These are phyloP conservation scores for Hsuehochloa calcarea DNA, from an alignment of 176 grass and related monocot genomes.

Conservation along the genomic window DNA sequence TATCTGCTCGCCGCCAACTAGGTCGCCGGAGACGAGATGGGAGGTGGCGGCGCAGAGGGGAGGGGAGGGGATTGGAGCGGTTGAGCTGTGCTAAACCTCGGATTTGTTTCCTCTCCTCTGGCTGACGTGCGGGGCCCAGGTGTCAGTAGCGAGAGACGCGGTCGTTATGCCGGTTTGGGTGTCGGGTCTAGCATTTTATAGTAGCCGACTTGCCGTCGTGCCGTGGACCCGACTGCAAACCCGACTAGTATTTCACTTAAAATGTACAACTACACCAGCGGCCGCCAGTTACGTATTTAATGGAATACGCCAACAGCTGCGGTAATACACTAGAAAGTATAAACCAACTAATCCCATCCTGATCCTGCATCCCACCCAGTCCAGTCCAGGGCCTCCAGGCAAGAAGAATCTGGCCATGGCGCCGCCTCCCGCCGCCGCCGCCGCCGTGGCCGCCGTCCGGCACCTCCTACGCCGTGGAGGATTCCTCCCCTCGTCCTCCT, in stretches of 20 bases:
- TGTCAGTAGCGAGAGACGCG: neutral
- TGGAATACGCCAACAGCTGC: neutral
- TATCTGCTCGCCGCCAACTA: neutral
- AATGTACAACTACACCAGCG: too few relatives aligned
- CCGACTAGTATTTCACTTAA: neutral
- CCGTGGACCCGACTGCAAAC: neutral
- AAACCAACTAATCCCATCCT: too few relatives aligned
- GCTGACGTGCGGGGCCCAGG: neutral
- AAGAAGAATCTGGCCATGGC: slow-evolving; percentile 43
- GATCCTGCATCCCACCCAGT: neutral
- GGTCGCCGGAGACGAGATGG: neutral
- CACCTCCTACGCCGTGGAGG: neutral
- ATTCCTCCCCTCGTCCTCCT: slow-evolving; percentile 1
- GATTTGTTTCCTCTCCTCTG: neutral
- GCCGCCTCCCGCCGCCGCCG: neutral
- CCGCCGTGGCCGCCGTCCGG: neutral
- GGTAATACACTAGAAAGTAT: too few relatives aligned
- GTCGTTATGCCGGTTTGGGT: neutral
- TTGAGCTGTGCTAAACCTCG: neutral
- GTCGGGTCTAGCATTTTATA: neutral
- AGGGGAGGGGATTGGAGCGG: neutral
- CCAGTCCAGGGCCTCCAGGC: neutral
- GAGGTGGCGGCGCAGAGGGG: slow-evolving; percentile 3
- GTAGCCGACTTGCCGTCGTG: neutral
- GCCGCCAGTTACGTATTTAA: neutral